Percentiles rank a stretch among this genome's conserved stretches.
These are phyloP conservation scores for Berkeleyomyces rouxiae DNA, from an alignment of 2,329 filamentous ascomycete genomes.

Conservation along the genomic window DNA sequence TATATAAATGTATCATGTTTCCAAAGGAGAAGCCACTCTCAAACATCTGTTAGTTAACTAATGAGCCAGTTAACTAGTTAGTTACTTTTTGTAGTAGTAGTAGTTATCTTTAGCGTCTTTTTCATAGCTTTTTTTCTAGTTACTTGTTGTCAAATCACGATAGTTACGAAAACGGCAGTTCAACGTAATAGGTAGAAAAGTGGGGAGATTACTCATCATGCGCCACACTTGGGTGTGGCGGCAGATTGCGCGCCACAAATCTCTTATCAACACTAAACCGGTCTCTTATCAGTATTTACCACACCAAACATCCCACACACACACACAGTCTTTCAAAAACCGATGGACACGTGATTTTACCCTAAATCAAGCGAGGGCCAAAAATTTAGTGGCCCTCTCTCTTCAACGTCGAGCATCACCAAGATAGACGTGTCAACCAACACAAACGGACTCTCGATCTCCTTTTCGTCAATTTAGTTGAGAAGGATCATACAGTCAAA, in stretches of 20 bases:
- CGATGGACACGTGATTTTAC: slow-evolving; percentile 12
- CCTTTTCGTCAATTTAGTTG: slow-evolving; percentile 27
- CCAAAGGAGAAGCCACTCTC: no score
- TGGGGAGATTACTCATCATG: no score
- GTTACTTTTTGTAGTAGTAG: no score
- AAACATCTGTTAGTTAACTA: no score
- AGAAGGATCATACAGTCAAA: slow-evolving; percentile 35
- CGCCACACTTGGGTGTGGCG: neutral
- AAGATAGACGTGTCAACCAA: slow-evolving; percentile 17
- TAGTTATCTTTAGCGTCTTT: no score
- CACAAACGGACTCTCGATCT: slow-evolving; percentile 19
- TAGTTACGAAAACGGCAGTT: no score
- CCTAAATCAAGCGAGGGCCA: slow-evolving; percentile 14
- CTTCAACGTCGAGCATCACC: slow-evolving; percentile 13
- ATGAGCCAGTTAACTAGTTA: no score
- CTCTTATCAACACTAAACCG: slow-evolving; percentile 3
- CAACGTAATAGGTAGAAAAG: no score
- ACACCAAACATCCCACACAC: slow-evolving; percentile 10
- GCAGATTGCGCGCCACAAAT: neutral
- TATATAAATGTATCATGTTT: no score
- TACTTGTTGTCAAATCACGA: no score
- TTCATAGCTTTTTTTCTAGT: no score
- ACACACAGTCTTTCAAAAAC: slow-evolving; percentile 13
- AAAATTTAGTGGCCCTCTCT: slow-evolving; percentile 17
- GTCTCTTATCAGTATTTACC: slow-evolving; percentile 1